Conservation (phyloP, 345 rosid genomes). For the Salix brachista region DNA sequence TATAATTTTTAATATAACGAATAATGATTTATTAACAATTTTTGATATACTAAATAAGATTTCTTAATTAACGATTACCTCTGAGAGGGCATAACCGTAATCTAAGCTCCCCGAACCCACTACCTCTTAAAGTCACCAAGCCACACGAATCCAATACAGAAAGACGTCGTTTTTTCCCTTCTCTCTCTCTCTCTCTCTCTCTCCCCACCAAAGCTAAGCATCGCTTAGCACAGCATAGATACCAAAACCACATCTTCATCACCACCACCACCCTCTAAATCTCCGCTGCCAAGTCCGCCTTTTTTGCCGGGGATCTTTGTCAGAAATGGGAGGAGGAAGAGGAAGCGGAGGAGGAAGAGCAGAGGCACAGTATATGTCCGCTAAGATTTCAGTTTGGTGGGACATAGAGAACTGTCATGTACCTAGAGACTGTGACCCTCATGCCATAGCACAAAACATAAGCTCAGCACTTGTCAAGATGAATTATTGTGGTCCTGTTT, state of each 20-base stretch:
- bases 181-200: too few species aligned
- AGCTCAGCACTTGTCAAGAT: constrained; percentile 72
- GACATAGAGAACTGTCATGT: constrained; percentile 92
- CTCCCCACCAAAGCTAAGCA: background rate
- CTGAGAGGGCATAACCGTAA: background rate
- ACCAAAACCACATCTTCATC: background rate
- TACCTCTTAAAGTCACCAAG: too few species aligned
- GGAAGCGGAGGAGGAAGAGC: constrained; percentile 27
- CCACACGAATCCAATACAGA: too few species aligned
- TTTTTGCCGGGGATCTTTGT: background rate
- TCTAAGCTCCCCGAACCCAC: background rate
- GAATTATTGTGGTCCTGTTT: constrained; percentile 74
- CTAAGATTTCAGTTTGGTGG: constrained; percentile 95
- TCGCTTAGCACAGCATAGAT: background rate
- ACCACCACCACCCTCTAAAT: background rate
- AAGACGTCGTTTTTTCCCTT: too few species aligned
- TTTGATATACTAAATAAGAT: too few species aligned
- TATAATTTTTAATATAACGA: too few species aligned
- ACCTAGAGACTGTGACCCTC: constrained; percentile 61
- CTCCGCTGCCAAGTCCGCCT: background rate
- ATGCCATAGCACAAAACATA: constrained; percentile 82
- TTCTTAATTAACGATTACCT: too few species aligned
- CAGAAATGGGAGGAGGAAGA: background rate
- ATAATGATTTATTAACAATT: too few species aligned
- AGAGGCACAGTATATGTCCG: constrained; percentile 60